Conservation (phyloP, 306 rosid species). For the Quercus engelmannii region DNA sequence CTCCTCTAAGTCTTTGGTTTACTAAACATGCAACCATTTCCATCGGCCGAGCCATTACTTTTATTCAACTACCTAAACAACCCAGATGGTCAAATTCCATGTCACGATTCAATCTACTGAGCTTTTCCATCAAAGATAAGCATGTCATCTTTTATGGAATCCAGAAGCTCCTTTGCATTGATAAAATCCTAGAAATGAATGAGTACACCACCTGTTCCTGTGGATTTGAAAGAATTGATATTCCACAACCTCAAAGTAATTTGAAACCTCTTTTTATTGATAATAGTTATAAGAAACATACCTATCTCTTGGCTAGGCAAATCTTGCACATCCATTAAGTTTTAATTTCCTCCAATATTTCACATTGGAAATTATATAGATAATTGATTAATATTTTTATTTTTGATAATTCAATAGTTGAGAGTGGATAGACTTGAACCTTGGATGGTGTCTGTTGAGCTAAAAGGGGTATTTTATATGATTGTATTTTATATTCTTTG, state of each 20-base stretch:
- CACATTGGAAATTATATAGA: too few relatives aligned
- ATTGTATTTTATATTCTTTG: too few relatives aligned
- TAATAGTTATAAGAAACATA: too few relatives aligned
- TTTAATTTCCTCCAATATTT: too few relatives aligned
- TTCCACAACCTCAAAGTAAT: background rate
- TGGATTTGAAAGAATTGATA: background rate
- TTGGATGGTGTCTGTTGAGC: too few relatives aligned
- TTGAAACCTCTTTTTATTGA: too few relatives aligned
- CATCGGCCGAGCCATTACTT: background rate
- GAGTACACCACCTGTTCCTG: background rate
- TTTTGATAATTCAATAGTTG: too few relatives aligned
- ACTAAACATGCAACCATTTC: background rate
- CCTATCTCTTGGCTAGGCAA: too few relatives aligned
- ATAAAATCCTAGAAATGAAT: background rate
- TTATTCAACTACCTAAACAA: background rate
- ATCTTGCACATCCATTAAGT: too few relatives aligned
- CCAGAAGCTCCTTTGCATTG: background rate
- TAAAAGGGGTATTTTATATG: too few relatives aligned
- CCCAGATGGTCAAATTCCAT: background rate
- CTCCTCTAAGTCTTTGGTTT: background rate
- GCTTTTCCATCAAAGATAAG: background rate
- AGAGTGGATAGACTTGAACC: too few relatives aligned
- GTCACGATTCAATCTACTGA: background rate
- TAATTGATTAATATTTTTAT: too few relatives aligned
- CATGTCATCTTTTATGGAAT: background rate